Base-by-base conservation (phyloP, 441 rosid genomes). In the Syzygium malaccense region DNA sequence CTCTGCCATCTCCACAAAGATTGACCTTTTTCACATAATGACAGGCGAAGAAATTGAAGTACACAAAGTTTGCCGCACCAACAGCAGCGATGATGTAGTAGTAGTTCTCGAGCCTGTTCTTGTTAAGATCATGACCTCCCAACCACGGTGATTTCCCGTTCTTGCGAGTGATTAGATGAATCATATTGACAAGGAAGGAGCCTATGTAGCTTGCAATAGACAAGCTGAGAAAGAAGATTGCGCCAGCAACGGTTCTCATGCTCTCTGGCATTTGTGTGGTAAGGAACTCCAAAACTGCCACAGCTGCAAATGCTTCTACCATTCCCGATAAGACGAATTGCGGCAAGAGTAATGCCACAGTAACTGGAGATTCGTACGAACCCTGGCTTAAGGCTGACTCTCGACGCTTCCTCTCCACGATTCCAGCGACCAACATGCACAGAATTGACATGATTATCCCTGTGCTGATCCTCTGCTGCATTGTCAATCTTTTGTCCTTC, bases 121-220 rank as follows among this genome's bases (percentile, higher is more conserved):
- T 55, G 90, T 95, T 95, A 10, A 95, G 93, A 88, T 95, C 96
- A 17, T 86, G 91, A 14, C 96, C 96, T 9, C 96, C 97, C 57
- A 95, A 85, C 96, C 96, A 94, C 7, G 95, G 91, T 0, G 86
- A 78, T 32, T 85, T 68, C 30, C 94, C 93, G 14, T 84, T 66
- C 85, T 75, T 90, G 8, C 51, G 53, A 0, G 94, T 92, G 33
- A 85, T 2, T 3, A 28, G 28, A 87, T 93, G 88, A 55, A 94
- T 86, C 28, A 93, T 13, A 57, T 91, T 94, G 79, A 93, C 93
- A n/a, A 94, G 88, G 15, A 90, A 55, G 4, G 95, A 89, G 88
- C 92, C 93, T 41, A 93, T 1, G 88, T 94, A 94, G 88, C 93
- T 92, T 4, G 95, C 89, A 20, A 89, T 87, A 10, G 91, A 87